A percentile compares a stretch with the other conserved stretches of the same genome.
phyloP scores from a whole-genome alignment of 1,139 yeast genomes.

The Magnusiomyces starmeri region DNA sequence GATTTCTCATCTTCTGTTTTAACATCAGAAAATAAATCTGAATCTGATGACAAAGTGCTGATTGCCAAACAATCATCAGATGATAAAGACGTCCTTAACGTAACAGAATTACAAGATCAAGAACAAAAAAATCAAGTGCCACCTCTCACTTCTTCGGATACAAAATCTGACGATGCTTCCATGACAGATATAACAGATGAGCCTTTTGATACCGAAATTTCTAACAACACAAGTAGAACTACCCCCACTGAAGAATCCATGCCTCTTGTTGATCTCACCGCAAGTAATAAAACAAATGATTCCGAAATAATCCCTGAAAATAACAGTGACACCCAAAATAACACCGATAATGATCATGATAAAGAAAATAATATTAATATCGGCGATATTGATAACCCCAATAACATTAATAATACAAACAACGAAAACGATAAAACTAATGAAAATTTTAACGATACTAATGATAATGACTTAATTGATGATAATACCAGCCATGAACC shows the following conservation, averaged over 20 bases:
- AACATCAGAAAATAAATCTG: too few relatives aligned
- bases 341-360: background rate
- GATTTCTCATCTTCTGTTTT: too few relatives aligned
- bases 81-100: too few relatives aligned
- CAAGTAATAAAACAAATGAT: background rate
- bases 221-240: too few relatives aligned
- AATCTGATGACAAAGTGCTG: too few relatives aligned
- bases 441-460: slow-evolving; percentile 1
- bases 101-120: too few relatives aligned
- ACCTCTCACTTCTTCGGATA: too few relatives aligned
- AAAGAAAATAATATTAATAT: background rate
- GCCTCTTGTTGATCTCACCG: background rate
- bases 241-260: background rate
- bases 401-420: background rate
- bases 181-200: too few relatives aligned
- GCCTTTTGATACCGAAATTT: too few relatives aligned
- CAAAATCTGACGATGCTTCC: too few relatives aligned
- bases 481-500: slow-evolving; percentile 7
- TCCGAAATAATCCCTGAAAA: slow-evolving; percentile 2
- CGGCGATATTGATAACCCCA: background rate
- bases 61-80: too few relatives aligned
- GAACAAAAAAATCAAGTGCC: too few relatives aligned
- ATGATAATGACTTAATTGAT: slow-evolving; percentile 1
- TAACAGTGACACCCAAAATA: background rate
- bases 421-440: background rate